Conservation (phyloP, 495 filamentous ascomycete genomes). For the Hypoxylon fragiforme region DNA sequence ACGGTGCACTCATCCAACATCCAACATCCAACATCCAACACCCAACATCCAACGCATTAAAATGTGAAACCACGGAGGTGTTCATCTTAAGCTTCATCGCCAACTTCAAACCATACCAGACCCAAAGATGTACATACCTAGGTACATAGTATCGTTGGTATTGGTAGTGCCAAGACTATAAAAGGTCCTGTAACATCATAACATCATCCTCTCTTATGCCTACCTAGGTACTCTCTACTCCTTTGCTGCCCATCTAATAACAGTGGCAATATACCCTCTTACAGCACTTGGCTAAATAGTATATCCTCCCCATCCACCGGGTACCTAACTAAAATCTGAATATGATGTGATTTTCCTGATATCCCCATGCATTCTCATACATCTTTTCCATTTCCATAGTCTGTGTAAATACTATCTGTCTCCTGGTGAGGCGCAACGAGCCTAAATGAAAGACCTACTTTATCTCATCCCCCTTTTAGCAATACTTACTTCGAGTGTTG, state of each 20-base stretch:
- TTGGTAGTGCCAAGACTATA: background rate
- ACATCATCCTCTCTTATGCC: slow-evolving; percentile 7
- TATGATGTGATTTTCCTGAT: too few relatives aligned
- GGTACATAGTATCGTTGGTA: background rate
- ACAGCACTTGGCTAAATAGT: slow-evolving; percentile 21
- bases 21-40: too few relatives aligned
- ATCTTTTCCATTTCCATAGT: background rate
- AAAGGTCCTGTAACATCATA: background rate
- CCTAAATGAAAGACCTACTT: slow-evolving; percentile 31
- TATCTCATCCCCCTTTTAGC: slow-evolving; percentile 16
- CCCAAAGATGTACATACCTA: background rate
- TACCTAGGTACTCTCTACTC: slow-evolving; percentile 27
- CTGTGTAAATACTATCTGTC: slow-evolving; percentile 4
- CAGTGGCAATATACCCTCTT: background rate
- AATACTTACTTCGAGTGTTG: slow-evolving; percentile 21
- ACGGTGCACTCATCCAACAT: too few relatives aligned
- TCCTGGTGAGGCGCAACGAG: slow-evolving; percentile 1
- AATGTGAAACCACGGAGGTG: slow-evolving; percentile 27
- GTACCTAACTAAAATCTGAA: too few relatives aligned
- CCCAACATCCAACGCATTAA: too few relatives aligned
- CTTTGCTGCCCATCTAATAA: slow-evolving; percentile 7
- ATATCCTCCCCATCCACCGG: slow-evolving; percentile 9
- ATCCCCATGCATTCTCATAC: slow-evolving; percentile 4
- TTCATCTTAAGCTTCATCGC: slow-evolving; percentile 33
- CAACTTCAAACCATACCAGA: slow-evolving; percentile 24